Evolutionary conservation across 2,329 filamentous ascomycete genomes (phyloP), one percentile per base, ranked within the genome.

Genomic region (Stachybotrys echinatus): DNA sequence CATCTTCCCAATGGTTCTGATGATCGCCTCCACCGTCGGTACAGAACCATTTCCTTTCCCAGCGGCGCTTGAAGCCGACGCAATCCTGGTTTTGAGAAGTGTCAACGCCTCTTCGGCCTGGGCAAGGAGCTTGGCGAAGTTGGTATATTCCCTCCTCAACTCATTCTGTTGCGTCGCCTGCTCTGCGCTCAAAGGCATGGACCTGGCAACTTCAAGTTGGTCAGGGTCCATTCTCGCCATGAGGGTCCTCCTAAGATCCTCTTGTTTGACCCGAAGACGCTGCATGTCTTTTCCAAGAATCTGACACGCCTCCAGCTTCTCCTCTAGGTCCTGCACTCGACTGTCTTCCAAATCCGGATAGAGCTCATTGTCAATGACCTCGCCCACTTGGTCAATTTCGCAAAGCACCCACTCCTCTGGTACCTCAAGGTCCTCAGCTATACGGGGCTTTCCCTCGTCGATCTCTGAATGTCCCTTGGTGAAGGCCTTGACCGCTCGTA

Each of bases 1-100:
- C 87, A 99, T 92, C 63, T 94, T 96, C 51, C 77, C 76, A 56
- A 99, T 95, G 1, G 94, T 99, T 52, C 88, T 89, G 58, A 92
- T 86, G 19, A 99, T 89, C 0, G 90, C 89, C 59, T 96, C 94
- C 10, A 96, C 89, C 0, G 92, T 96, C 0, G 94, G 94, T 5
- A 85, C 80, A 47, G 77, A 75, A 12, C 68, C 61, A 20, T 61
- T 65, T 6, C 69, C 68, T 50, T 69, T 77, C 56, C 74, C 78
- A 40, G 72, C 71, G 3, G 73, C 65, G 45, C 73, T 73, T 18
- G 76, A 78, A 7, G 77, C 75, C 2, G 80, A 71, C 1, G 87
- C 85, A 18, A 96, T 77, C 58, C 85, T 88, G 3, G 91, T 87
- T 60, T 88, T 88, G 23, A 97, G 80, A 45, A 96, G 65, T 5